phyloP scores from a whole-genome alignment of 73 alveolate species.

The Stentor coeruleus region DNA sequence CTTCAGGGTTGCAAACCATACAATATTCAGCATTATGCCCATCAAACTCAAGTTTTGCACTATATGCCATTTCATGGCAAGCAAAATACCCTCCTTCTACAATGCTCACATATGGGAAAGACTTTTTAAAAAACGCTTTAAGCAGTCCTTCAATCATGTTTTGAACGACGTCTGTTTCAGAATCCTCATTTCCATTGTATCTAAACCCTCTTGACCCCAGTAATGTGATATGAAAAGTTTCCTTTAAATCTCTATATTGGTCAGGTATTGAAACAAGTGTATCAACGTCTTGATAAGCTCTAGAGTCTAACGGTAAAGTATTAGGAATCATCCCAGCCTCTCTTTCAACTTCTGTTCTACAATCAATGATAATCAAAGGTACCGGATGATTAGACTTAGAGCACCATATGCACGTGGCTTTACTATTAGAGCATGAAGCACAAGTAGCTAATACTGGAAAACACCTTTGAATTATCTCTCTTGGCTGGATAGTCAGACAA shows the following conservation, averaged over 20 bases:
- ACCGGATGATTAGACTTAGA: background rate
- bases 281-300: background rate
- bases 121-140: background rate
- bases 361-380: background rate
- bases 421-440: background rate
- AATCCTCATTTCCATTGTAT: background rate
- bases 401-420: background rate
- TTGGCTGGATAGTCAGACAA: background rate
- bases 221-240: background rate
- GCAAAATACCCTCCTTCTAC: background rate
- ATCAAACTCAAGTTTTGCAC: background rate
- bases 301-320: background rate
- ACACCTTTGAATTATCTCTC: background rate
- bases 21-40: background rate
- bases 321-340: background rate
- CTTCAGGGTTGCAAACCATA: conserved; percentile 2
- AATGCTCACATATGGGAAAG: conserved; percentile 8
- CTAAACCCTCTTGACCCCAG: background rate
- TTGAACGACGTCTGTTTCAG: background rate
- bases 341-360: background rate
- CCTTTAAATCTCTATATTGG: background rate
- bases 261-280: background rate
- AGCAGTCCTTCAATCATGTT: background rate
- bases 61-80: background rate
- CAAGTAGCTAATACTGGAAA: background rate